These are phyloP conservation scores for Cephalotrichum gorgonifer DNA, from an alignment of 2,329 filamentous ascomycete species.

Conservation along the genomic window DNA sequence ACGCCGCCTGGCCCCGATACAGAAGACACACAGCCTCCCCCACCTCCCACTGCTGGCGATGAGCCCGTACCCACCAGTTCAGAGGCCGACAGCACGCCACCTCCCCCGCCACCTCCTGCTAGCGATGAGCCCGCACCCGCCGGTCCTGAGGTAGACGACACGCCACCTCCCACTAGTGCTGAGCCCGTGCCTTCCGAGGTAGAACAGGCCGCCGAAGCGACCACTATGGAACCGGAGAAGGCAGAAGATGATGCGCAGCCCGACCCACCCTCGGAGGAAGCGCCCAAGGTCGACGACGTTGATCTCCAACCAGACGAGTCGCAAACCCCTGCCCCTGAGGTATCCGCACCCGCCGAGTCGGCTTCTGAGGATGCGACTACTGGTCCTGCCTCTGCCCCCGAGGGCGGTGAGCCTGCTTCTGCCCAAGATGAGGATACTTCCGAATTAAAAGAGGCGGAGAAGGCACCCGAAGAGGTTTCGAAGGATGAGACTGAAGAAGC, in stretches of 20 bases:
- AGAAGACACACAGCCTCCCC: neutral
- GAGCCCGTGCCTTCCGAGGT: neutral
- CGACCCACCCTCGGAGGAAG: neutral
- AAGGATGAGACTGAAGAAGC: conserved; percentile 2
- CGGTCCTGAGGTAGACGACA: conserved; percentile 1
- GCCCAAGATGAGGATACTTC: neutral
- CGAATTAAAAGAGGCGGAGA: neutral
- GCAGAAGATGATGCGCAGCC: neutral
- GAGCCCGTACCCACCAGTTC: neutral
- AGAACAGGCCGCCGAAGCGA: neutral
- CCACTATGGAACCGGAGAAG: neutral
- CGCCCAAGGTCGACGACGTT: neutral
- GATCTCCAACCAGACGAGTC: neutral
- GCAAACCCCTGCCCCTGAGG: neutral
- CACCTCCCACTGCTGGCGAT: neutral
- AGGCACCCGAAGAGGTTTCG: neutral
- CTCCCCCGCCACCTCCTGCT: conserved; percentile 1
- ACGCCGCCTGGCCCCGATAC: neutral
- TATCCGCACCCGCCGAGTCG: neutral
- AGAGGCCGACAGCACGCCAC: neutral
- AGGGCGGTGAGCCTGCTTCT: neutral
- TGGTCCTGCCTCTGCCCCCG: neutral
- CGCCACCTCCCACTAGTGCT: neutral
- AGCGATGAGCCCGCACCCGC: neutral
- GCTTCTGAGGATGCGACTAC: neutral